Evolutionary conservation across 202 grass and related monocot genomes (phyloP).

Genomic region (Cymbopogon flexuosus): DNA sequence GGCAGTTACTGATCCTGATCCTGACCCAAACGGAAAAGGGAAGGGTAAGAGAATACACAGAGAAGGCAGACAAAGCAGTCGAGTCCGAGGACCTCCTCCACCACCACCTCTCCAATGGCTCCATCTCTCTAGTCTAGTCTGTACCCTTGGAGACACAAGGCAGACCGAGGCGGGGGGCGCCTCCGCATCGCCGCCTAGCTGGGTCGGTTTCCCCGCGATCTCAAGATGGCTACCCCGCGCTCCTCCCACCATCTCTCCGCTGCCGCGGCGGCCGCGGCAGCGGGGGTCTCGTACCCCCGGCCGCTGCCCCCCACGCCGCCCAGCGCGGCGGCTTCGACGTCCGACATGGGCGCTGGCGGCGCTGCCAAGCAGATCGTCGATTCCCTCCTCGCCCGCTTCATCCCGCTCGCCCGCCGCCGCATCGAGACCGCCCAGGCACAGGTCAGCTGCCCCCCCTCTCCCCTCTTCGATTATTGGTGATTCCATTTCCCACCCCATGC

Average conservation of each 20-base stretch:
- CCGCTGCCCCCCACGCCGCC: constrained; percentile 39
- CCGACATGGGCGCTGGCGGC: constrained; percentile 60
- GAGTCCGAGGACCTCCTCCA: neutral
- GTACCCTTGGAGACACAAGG: neutral
- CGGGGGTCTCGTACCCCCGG: constrained; percentile 41
- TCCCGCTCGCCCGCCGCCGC: constrained; percentile 90
- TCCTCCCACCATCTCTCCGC: constrained; percentile 52
- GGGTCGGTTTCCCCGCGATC: neutral
- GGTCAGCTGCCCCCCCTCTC: constrained; percentile 25
- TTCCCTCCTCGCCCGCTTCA: constrained; percentile 85
- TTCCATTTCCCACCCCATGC: neutral
- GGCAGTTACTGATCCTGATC: no score
- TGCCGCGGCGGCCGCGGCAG: constrained; percentile 8
- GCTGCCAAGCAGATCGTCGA: constrained; percentile 97
- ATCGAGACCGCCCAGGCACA: constrained; percentile 99
- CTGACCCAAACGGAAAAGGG: neutral
- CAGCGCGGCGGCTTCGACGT: constrained; percentile 21
- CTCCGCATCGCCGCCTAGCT: neutral
- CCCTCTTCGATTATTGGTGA: neutral
- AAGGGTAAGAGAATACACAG: neutral
- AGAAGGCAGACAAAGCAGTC: neutral
- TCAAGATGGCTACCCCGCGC: constrained; percentile 56
- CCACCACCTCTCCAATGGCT: neutral
- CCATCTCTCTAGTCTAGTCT: neutral
- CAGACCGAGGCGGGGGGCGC: neutral